phyloP scores from a whole-genome alignment of 1,139 yeast genomes.

The Hansenula sp. region DNA sequence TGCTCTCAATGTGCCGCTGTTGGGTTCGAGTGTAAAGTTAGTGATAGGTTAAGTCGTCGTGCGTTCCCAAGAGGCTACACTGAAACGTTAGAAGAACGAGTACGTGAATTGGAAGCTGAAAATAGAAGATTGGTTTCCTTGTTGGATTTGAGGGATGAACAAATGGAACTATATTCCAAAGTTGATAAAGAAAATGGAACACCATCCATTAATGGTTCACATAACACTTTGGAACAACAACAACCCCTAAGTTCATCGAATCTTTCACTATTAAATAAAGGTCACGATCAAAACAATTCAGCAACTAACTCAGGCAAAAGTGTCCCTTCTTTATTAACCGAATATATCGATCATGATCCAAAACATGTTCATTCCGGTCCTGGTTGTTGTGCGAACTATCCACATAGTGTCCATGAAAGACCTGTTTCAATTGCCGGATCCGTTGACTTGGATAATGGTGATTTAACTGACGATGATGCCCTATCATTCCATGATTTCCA shows the following conservation, averaged over 20 bases:
- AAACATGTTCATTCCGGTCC: slow-evolving; percentile 51
- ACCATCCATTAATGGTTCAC: background rate
- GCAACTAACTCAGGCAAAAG: background rate
- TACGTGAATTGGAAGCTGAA: slow-evolving; percentile 58
- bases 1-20: slow-evolving; percentile 66
- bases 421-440: slow-evolving; percentile 66
- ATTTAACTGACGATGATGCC: slow-evolving; percentile 49
- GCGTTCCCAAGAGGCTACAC: slow-evolving; percentile 79
- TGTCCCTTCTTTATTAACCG: slow-evolving; percentile 10
- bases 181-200: slow-evolving; percentile 1
- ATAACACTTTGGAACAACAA: background rate
- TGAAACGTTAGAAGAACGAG: slow-evolving; percentile 62
- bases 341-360: slow-evolving; percentile 24
- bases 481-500: slow-evolving; percentile 13
- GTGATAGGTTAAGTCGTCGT: slow-evolving; percentile 67
- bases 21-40: slow-evolving; percentile 65
- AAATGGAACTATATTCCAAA: slow-evolving; percentile 22
- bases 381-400: slow-evolving; percentile 49
- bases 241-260: slow-evolving; percentile 29
- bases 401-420: slow-evolving; percentile 54
- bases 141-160: slow-evolving; percentile 26
- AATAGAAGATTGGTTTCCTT: slow-evolving; percentile 33
- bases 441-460: slow-evolving; percentile 38
- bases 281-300: slow-evolving; percentile 4
- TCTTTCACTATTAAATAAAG: slow-evolving; percentile 25